Evolutionary conservation across 192 early-diverging fungal species (phyloP).

Genomic region (Mortierella claussenii): DNA sequence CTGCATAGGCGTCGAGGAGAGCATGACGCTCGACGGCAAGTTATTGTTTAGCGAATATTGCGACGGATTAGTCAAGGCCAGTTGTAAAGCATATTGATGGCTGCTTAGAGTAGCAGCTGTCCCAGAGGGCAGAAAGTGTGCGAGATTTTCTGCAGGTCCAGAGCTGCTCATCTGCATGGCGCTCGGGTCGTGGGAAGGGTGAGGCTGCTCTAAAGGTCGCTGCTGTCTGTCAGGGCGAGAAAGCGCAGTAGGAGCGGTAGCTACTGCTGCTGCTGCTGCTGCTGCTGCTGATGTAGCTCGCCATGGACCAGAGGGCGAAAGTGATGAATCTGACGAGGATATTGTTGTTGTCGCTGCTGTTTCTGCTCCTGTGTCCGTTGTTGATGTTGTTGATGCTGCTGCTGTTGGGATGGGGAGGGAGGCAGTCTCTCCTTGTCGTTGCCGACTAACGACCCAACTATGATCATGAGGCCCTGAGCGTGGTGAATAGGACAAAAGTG

Average conservation of each 20-base stretch:
- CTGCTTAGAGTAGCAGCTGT: not conserved
- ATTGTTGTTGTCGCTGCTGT: conserved; percentile 3
- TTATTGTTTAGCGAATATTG: not conserved
- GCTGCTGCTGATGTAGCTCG: not conserved
- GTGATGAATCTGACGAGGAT: not conserved
- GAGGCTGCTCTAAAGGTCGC: not conserved
- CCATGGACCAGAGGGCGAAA: not conserved
- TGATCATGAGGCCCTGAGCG: not conserved
- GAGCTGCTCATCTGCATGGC: conserved; percentile 15
- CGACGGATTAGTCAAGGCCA: not conserved
- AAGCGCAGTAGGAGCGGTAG: no score
- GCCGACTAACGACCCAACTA: not conserved
- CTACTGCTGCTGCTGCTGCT: no score
- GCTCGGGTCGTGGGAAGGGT: not conserved
- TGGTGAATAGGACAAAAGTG: not conserved
- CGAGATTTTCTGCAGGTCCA: conserved; percentile 1
- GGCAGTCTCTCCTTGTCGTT: not conserved
- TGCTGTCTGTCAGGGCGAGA: not conserved
- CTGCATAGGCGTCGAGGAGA: conserved; percentile 40
- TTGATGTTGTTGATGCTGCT: conserved; percentile 1
- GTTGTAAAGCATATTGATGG: not conserved
- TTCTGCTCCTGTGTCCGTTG: not conserved
- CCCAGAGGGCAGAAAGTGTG: conserved; percentile 1
- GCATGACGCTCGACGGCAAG: not conserved
- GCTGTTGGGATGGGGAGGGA: not conserved